A percentile compares a stretch with the other conserved stretches of the same genome.
Conservation (phyloP, 192 early-diverging fungal species). For the Mortierella antarctica region DNA sequence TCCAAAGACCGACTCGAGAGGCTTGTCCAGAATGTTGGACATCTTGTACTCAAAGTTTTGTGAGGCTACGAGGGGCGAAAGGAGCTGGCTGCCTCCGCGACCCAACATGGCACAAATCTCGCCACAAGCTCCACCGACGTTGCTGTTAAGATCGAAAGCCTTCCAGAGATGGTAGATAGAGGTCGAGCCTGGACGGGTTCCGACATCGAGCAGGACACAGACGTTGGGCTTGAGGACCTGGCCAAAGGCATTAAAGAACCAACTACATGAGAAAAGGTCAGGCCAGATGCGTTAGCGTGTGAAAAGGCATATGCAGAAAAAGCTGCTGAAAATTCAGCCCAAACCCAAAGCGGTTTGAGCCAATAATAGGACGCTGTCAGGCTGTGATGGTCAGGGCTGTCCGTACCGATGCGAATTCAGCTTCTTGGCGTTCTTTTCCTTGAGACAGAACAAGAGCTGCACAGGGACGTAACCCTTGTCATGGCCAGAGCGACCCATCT, state of each 20-base stretch:
- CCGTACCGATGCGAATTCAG: conserved; percentile 86
- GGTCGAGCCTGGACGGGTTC: conserved; percentile 67
- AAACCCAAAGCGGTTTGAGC: background rate
- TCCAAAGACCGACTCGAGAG: conserved; percentile 85
- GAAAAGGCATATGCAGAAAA: background rate
- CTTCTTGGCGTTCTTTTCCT: conserved; percentile 95
- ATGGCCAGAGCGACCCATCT: conserved; percentile 75
- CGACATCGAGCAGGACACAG: conserved; percentile 73
- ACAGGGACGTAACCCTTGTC: conserved; percentile 76
- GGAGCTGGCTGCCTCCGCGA: conserved; percentile 52
- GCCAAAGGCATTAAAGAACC: conserved; percentile 78
- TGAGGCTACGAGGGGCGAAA: conserved; percentile 70
- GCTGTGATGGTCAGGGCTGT: background rate
- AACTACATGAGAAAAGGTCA: conserved; percentile 38
- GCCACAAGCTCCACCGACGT: conserved; percentile 74
- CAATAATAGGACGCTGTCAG: conserved; percentile 8
- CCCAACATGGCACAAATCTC: conserved; percentile 72
- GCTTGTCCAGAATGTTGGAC: conserved; percentile 75
- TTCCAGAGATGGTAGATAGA: conserved; percentile 79
- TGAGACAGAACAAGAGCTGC: conserved; percentile 88
- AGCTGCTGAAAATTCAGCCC: conserved; percentile 1
- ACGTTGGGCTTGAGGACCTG: conserved; percentile 67
- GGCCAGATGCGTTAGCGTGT: background rate
- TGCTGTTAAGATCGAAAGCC: conserved; percentile 68
- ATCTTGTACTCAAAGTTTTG: conserved; percentile 83